Percentiles rank a stretch among this genome's conserved stretches.
These are phyloP conservation scores for Leccinum griseonigrum DNA, from an alignment of 1,284 basidiomycete genomes.

Conservation along the genomic window DNA sequence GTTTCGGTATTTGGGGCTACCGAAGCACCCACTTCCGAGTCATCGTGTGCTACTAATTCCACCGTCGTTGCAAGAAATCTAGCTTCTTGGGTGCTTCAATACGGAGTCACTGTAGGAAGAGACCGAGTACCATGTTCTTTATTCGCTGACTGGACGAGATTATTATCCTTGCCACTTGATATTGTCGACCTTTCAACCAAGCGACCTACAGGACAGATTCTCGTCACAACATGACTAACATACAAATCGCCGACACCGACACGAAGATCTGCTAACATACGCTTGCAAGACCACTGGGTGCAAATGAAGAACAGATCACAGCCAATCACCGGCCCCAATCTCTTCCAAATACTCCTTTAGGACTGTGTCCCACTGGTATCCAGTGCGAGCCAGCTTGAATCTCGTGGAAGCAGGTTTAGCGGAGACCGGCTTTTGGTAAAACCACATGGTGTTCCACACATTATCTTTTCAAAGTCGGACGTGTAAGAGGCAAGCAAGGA, in stretches of 20 bases:
- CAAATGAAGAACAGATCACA: background rate
- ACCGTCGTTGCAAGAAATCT: too few relatives aligned
- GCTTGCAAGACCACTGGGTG: too few relatives aligned
- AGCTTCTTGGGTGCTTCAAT: too few relatives aligned
- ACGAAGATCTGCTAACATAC: background rate
- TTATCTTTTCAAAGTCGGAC: background rate
- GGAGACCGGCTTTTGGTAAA: background rate
- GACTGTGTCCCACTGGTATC: background rate
- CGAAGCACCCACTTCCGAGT: conserved; percentile 48
- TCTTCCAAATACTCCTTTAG: background rate
- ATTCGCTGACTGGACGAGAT: too few relatives aligned
- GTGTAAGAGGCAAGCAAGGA: background rate
- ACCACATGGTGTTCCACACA: background rate
- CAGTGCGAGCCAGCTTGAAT: background rate
- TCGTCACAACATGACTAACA: background rate
- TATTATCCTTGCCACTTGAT: too few relatives aligned
- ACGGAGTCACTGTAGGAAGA: too few relatives aligned
- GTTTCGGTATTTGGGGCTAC: conserved; percentile 52
- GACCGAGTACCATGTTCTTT: too few relatives aligned
- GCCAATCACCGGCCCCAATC: background rate
- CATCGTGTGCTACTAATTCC: conserved; percentile 21
- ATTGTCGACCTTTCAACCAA: background rate
- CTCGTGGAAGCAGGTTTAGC: background rate
- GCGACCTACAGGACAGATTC: background rate
- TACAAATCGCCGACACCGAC: background rate